Evolutionary conservation across 2,329 filamentous ascomycete species (phyloP).

Genomic region (Kalmusia sp.): DNA sequence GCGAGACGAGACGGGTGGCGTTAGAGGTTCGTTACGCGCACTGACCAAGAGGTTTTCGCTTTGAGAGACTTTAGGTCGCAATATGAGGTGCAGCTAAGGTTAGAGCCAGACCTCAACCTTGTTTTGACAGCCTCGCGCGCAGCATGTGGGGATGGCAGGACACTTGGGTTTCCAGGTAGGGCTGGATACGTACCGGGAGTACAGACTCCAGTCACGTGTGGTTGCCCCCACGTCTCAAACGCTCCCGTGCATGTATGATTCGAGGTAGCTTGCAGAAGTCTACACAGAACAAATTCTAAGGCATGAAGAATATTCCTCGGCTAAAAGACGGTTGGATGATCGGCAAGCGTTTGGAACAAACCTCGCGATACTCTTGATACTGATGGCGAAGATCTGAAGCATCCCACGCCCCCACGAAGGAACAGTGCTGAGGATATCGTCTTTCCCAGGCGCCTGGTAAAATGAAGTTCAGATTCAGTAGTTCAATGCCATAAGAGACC

Average conservation of each 20-base stretch:
- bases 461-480: not conserved
- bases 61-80: slow-evolving; percentile 20
- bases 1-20: slow-evolving; percentile 34
- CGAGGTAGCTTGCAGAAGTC: not conserved
- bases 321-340: slow-evolving; percentile 2
- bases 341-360: slow-evolving; percentile 6
- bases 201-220: slow-evolving; percentile 13
- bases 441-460: slow-evolving; percentile 9
- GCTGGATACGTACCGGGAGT: not conserved
- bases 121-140: slow-evolving; percentile 12
- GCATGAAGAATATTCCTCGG: not conserved
- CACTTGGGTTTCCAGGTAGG: not conserved
- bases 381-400: not conserved
- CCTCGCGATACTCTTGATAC: not conserved
- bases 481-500: slow-evolving; percentile 8
- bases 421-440: not conserved
- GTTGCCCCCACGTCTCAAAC: not conserved
- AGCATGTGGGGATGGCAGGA: not conserved
- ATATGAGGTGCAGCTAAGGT: slow-evolving; percentile 24
- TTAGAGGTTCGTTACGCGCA: slow-evolving; percentile 42
- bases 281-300: not conserved
- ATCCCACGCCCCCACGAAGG: slow-evolving; percentile 6
- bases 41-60: slow-evolving; percentile 25
- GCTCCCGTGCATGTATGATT: not conserved
- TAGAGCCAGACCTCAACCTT: slow-evolving; percentile 10